phyloP scores from a whole-genome alignment of 441 rosid genomes.

The Euphorbia celastroides region DNA sequence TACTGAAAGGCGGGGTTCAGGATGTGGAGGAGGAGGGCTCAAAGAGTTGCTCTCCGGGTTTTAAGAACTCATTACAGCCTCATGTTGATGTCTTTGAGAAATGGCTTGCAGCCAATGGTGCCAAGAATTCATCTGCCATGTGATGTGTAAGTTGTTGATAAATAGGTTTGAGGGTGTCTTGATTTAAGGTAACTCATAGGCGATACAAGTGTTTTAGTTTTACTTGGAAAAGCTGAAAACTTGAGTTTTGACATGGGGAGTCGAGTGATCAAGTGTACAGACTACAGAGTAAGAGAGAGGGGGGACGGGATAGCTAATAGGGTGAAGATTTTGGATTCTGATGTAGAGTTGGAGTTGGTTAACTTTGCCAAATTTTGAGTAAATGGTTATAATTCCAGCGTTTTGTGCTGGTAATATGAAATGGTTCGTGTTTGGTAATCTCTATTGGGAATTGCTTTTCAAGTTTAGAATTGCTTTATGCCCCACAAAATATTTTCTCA shows the following conservation, averaged over 20 bases:
- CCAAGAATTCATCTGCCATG: constrained; percentile 22
- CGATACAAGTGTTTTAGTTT: constrained; percentile 6
- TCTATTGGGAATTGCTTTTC: no score
- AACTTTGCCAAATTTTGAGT: not conserved
- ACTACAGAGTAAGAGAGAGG: not conserved
- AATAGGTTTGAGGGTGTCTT: not conserved
- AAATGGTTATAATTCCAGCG: no score
- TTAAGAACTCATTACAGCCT: constrained; percentile 38
- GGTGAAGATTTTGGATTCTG: no score
- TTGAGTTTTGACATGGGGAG: not conserved
- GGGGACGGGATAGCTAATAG: not conserved
- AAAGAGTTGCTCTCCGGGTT: constrained; percentile 35
- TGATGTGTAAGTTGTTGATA: not conserved
- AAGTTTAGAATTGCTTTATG: no score
- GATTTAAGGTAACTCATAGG: no score
- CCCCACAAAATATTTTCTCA: no score
- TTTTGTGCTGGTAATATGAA: no score
- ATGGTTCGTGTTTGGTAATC: no score
- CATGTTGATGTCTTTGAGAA: constrained; percentile 37
- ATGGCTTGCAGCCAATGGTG: constrained; percentile 53
- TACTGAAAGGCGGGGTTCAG: constrained; percentile 50
- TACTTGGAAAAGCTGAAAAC: constrained; percentile 10
- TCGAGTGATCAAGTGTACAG: constrained; percentile 15
- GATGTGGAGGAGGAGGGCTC: constrained; percentile 41
- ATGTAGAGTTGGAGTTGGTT: not conserved